Evolutionary conservation across 1,284 basidiomycete species (phyloP).

Genomic region (Ustilago vetiveriae): DNA sequence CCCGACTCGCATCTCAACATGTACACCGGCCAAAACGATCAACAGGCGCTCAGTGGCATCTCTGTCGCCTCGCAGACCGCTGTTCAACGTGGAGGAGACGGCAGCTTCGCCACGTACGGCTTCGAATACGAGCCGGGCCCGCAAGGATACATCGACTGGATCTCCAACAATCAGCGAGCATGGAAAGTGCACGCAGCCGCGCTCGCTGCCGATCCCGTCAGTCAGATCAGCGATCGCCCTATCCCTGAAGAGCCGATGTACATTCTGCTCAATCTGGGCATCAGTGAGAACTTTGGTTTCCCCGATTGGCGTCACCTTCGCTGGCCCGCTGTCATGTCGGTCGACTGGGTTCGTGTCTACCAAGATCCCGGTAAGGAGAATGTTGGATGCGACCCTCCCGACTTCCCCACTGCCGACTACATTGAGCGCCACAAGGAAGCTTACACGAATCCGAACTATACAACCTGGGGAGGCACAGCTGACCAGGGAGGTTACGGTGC

Average conservation of each 20-base stretch:
- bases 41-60: constrained; percentile 72
- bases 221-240: constrained; percentile 36
- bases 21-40: constrained; percentile 80
- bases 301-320: constrained; percentile 39
- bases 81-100: constrained; percentile 46
- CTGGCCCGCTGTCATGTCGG: constrained; percentile 50
- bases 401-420: constrained; percentile 72
- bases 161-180: constrained; percentile 31
- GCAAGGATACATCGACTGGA: constrained; percentile 75
- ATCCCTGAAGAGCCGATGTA: constrained; percentile 55
- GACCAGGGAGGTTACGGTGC: constrained; percentile 57
- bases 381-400: constrained; percentile 57
- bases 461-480: constrained; percentile 53
- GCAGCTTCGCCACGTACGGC: constrained; percentile 45
- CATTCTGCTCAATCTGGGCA: constrained; percentile 62
- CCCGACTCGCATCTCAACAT: constrained; percentile 40
- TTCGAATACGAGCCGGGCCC: constrained; percentile 71
- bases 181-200: constrained; percentile 74
- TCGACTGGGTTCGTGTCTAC: constrained; percentile 57
- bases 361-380: constrained; percentile 47
- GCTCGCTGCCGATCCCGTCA: constrained; percentile 74
- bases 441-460: constrained; percentile 55
- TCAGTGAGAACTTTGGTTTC: constrained; percentile 51
- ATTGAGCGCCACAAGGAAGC: constrained; percentile 67
- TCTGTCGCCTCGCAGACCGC: constrained; percentile 54